Evolutionary conservation across 139 green algal species (phyloP).

Genomic region (Trebouxia sp.): DNA sequence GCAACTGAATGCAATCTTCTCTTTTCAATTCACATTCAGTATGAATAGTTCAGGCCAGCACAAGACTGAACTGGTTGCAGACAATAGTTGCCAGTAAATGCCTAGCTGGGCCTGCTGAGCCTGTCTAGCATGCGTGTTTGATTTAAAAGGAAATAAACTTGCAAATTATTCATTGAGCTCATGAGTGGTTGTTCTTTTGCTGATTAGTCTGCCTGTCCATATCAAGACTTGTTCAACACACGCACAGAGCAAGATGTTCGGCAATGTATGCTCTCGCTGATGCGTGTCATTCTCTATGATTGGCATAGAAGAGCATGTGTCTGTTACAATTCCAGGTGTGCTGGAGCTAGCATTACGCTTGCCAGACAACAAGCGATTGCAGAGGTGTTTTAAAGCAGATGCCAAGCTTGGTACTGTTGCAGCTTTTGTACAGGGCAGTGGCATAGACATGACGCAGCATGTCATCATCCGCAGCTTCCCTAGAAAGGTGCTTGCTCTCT

Average conservation of each 20-base stretch:
- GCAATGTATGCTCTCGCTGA: not conserved
- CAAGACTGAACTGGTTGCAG: no score
- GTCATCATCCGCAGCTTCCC: slow-evolving; percentile 2
- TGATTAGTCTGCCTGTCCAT: not conserved
- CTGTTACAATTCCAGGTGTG: not conserved
- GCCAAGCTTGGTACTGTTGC: not conserved
- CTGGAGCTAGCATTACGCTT: slow-evolving; percentile 18
- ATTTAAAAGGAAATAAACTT: no score
- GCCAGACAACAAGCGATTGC: slow-evolving; percentile 21
- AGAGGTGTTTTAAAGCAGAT: not conserved
- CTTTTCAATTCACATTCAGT: no score
- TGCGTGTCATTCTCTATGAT: not conserved
- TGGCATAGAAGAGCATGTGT: no score
- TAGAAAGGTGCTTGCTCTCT: not conserved
- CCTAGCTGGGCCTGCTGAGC: no score
- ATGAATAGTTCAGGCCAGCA: no score
- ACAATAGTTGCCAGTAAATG: no score
- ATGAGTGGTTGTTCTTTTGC: not conserved
- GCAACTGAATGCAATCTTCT: no score
- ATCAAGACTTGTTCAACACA: not conserved
- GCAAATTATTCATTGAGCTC: no score
- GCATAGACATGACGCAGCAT: slow-evolving; percentile 7
- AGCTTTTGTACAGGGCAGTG: not conserved
- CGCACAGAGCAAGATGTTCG: not conserved
- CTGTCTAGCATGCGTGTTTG: no score